Evolutionary conservation across 2,329 filamentous ascomycete genomes (phyloP).

Genomic region (Penicillium sp.): DNA sequence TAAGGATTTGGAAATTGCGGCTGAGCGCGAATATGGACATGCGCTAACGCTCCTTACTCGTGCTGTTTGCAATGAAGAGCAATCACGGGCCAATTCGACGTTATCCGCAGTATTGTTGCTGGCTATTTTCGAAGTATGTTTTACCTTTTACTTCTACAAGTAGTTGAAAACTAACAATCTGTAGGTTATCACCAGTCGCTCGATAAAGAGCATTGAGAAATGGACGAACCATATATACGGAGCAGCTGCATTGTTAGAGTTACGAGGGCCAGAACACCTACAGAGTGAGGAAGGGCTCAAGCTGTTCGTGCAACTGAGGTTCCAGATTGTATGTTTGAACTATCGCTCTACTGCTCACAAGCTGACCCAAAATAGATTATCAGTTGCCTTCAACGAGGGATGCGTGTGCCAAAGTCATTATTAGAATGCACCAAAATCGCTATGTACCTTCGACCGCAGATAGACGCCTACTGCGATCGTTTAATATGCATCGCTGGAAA

Average conservation of each 20-base stretch:
- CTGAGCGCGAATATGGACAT: constrained; percentile 59
- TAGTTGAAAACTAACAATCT: constrained; percentile 12
- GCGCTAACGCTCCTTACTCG: constrained; percentile 54
- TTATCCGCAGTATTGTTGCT: constrained; percentile 62
- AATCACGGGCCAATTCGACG: constrained; percentile 48
- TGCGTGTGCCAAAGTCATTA: constrained; percentile 37
- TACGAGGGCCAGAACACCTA: constrained; percentile 45
- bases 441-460: constrained; percentile 34
- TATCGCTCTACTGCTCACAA: neutral
- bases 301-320: constrained; percentile 61
- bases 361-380: constrained; percentile 35
- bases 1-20: constrained; percentile 50
- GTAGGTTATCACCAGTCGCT: constrained; percentile 47
- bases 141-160: neutral
- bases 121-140: constrained; percentile 64
- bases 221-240: constrained; percentile 65
- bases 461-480: constrained; percentile 35
- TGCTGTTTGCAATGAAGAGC: constrained; percentile 37
- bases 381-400: constrained; percentile 40
- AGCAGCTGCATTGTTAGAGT: constrained; percentile 61
- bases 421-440: constrained; percentile 37
- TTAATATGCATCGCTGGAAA: constrained; percentile 35
- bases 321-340: constrained; percentile 55
- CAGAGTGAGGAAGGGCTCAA: constrained; percentile 53
- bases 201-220: constrained; percentile 52